phyloP scores from a whole-genome alignment of 2,329 filamentous ascomycete species.

The Verticillium zaregamsianum region DNA sequence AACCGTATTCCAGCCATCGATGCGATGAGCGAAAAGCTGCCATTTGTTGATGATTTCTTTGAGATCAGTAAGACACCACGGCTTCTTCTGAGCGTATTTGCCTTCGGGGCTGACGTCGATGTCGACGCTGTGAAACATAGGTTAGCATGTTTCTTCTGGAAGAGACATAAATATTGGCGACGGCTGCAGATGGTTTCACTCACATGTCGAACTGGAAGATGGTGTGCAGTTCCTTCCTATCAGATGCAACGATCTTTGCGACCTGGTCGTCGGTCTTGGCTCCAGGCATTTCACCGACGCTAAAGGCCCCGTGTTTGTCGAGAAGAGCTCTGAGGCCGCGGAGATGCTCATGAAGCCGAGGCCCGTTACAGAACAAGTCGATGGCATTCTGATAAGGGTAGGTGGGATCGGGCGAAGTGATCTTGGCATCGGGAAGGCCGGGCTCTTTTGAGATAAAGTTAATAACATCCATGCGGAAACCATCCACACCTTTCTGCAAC shows the following conservation, averaged over 20 bases:
- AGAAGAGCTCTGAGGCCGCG: conserved; percentile 43
- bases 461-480: conserved; percentile 55
- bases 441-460: conserved; percentile 52
- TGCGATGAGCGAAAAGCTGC: conserved; percentile 39
- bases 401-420: conserved; percentile 26
- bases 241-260: conserved; percentile 40
- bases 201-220: conserved; percentile 50
- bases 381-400: conserved; percentile 32
- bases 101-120: conserved; percentile 31
- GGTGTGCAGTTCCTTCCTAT: conserved; percentile 29
- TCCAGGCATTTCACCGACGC: conserved; percentile 48
- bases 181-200: neutral
- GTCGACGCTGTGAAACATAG: conserved; percentile 17
- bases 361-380: conserved; percentile 32
- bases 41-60: conserved; percentile 40
- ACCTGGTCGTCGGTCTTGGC: conserved; percentile 40
- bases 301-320: conserved; percentile 47
- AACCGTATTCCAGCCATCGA: conserved; percentile 51
- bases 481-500: conserved; percentile 56
- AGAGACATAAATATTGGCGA: neutral
- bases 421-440: conserved; percentile 39
- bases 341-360: conserved; percentile 42
- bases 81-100: conserved; percentile 35
- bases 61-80: conserved; percentile 33
- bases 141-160: no score